A percentile compares a stretch with the other conserved stretches of the same genome.
phyloP scores from a whole-genome alignment of 2,329 filamentous ascomycete species.

The Saccharata proteae region DNA sequence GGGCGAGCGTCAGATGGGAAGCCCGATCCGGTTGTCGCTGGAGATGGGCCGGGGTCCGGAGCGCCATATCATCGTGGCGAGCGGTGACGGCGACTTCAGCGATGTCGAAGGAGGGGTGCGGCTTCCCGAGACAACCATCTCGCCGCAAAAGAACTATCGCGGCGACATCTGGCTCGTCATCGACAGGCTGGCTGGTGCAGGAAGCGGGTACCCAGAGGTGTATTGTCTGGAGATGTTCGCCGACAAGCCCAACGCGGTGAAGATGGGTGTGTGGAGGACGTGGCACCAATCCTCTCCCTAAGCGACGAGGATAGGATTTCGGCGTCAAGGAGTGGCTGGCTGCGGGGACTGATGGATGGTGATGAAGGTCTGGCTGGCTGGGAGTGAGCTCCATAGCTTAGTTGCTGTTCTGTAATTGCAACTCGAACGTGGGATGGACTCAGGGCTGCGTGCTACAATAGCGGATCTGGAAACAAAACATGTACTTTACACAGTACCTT shows the following conservation, averaged over 20 bases:
- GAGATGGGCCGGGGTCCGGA: slow-evolving; percentile 62
- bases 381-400: too few relatives aligned
- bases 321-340: too few relatives aligned
- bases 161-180: slow-evolving; percentile 68
- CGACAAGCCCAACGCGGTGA: slow-evolving; percentile 32
- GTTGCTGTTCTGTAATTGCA: too few relatives aligned
- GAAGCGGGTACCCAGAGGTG: slow-evolving; percentile 33
- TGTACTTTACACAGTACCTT: too few relatives aligned
- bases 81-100: slow-evolving; percentile 61
- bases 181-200: slow-evolving; percentile 58
- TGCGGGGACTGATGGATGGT: too few relatives aligned
- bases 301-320: too few relatives aligned
- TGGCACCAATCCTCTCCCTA: too few relatives aligned
- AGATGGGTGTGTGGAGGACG: slow-evolving; percentile 33
- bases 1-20: slow-evolving; percentile 20
- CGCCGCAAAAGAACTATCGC: slow-evolving; percentile 40
- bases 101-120: slow-evolving; percentile 54
- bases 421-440: too few relatives aligned
- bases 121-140: slow-evolving; percentile 63
- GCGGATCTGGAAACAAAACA: too few relatives aligned
- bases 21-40: slow-evolving; percentile 56
- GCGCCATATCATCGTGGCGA: slow-evolving; percentile 51
- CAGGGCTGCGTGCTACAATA: too few relatives aligned
- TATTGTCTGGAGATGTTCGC: slow-evolving; percentile 39
- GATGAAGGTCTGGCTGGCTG: too few relatives aligned